Evolutionary conservation across 2,329 filamentous ascomycete genomes (phyloP), one percentile per base, ranked within the genome.

Genomic region (Aspergillus puulaauensis): DNA sequence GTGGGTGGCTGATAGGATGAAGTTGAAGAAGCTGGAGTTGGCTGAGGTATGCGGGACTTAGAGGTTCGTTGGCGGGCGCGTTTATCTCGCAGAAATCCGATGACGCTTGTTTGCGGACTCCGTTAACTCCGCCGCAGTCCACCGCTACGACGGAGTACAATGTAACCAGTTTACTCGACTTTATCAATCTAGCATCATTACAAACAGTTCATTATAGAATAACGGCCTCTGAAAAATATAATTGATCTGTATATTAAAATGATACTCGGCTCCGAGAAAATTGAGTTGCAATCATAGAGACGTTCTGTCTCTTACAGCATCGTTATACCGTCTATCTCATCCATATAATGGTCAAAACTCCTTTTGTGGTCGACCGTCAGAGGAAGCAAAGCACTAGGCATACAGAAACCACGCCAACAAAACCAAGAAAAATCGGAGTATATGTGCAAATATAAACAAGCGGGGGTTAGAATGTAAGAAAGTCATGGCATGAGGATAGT

Each of bases 381-480:
- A 59, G 33, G 23, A 33, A 52, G 24, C 19, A 50, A 54, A 56
- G 44, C 40, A 56, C 52, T 58, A 66, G 60, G 57, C 61, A 62
- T 61, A 65, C 63, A 66, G 51, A 33, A 61, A 58, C 52, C 61
- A 61, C 61, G 64, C 63, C 64, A 56, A 62, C 46, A 54, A 55
- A 62, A 63, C 45, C 56, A 58, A 51, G 48, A 60, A 61, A 63
- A 63, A 62, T 52, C 56, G 58, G 57, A 65, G 59, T 66, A 65
- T 66, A 66, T 66, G 64, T 64, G 63, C 61, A 62, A 59, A 61
- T 52, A 66, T 67, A 67, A 68, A 64, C 66, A 70, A 55, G 62
- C 61, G 57, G 66, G 61, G 65, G 47, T 61, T 50, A 54, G 43
- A 41, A 57, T 23, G 60, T 61, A 66, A 59, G 44, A 60, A 65